Percentiles rank a stretch among this genome's conserved stretches.
These are phyloP conservation scores for Salix arbutifolia DNA, from an alignment of 345 rosid species.

Conservation along the genomic window DNA sequence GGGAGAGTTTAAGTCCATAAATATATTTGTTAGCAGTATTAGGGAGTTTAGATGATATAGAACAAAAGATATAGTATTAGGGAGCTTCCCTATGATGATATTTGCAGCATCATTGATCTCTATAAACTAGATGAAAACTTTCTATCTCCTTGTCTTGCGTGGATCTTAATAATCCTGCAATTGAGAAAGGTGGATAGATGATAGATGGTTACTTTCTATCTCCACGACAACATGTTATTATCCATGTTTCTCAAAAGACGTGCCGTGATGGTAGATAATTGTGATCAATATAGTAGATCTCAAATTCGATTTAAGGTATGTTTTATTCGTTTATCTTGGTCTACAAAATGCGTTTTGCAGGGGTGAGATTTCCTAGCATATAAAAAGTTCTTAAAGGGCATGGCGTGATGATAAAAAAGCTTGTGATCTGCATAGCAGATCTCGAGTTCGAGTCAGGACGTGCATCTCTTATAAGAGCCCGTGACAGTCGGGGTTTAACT, in stretches of 20 bases:
- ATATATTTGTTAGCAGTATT: background rate
- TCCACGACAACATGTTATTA: background rate
- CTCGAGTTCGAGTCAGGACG: too few species aligned
- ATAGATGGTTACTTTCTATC: too few species aligned
- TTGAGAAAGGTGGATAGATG: background rate
- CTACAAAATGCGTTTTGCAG: too few species aligned
- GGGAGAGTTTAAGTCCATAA: background rate
- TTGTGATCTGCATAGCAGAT: too few species aligned
- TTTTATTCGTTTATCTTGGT: too few species aligned
- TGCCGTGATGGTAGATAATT: too few species aligned
- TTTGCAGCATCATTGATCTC: background rate
- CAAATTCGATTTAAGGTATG: too few species aligned
- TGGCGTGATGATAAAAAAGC: too few species aligned
- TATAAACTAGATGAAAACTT: background rate
- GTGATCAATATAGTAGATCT: too few species aligned
- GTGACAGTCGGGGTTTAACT: rapidly evolving
- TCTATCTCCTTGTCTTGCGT: background rate
- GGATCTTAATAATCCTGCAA: background rate
- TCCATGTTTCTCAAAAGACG: too few species aligned
- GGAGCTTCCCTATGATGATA: background rate
- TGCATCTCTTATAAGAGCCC: rapidly evolving
- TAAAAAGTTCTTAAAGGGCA: too few species aligned
- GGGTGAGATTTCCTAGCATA: too few species aligned
- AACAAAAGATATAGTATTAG: background rate
- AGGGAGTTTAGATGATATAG: background rate